These are phyloP conservation scores for Canavalia ensiformis DNA, from an alignment of 306 rosid species.

Conservation along the genomic window DNA sequence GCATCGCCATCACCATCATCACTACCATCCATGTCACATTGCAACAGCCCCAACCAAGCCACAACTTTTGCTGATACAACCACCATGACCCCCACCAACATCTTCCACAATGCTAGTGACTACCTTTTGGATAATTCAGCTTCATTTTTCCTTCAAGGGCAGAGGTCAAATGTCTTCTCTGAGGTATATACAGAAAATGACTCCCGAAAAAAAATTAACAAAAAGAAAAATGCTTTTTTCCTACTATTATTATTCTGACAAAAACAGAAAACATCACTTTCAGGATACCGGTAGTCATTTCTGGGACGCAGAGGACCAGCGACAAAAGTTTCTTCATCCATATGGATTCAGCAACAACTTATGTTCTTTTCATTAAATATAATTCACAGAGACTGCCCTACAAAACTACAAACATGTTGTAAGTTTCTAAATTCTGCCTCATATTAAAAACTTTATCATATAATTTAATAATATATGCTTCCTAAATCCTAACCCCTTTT, in stretches of 20 bases:
- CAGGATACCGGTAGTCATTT: conserved; percentile 68
- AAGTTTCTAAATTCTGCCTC: conserved; percentile 63
- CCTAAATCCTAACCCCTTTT: background rate
- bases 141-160: conserved; percentile 64
- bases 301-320: conserved; percentile 82
- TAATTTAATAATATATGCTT: background rate
- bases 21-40: conserved; percentile 57
- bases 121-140: conserved; percentile 56
- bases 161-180: conserved; percentile 55
- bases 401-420: conserved; percentile 58
- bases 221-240: background rate
- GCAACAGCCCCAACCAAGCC: conserved; percentile 62
- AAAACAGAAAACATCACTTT: conserved; percentile 55
- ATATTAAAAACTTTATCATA: background rate
- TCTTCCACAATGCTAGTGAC: conserved; percentile 50
- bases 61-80: conserved; percentile 54
- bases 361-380: conserved; percentile 68
- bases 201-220: background rate
- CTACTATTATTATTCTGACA: background rate
- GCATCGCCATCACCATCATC: conserved; percentile 49
- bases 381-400: conserved; percentile 46
- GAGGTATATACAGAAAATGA: conserved; percentile 51
- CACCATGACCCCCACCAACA: conserved; percentile 37
- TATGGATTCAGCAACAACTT: conserved; percentile 69
- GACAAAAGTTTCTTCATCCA: conserved; percentile 77